Evolutionary conservation across 176 grass and related monocot species (phyloP).

Genomic region (Cenchrus fungigraminus): DNA sequence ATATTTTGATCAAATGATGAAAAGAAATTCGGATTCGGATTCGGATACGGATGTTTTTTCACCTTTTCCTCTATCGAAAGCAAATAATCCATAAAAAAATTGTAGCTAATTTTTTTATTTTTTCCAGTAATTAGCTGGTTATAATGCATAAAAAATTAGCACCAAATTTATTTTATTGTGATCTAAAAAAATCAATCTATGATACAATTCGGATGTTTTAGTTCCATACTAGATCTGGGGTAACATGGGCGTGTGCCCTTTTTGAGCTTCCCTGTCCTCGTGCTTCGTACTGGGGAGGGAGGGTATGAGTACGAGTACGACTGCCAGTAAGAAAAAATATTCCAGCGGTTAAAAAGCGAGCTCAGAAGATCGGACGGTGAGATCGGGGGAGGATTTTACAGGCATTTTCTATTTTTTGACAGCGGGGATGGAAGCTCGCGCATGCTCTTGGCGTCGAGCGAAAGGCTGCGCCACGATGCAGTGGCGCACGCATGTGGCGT

Average conservation of each 20-base stretch:
- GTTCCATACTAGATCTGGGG: neutral
- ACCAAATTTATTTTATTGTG: too few relatives aligned
- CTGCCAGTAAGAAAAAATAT: neutral
- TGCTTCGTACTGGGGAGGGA: neutral
- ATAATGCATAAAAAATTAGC: too few relatives aligned
- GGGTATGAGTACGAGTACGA: neutral
- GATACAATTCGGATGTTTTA: too few relatives aligned
- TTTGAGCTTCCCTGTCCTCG: neutral
- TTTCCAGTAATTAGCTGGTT: too few relatives aligned
- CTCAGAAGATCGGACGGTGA: neutral
- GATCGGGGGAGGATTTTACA: neutral
- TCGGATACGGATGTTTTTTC: too few relatives aligned
- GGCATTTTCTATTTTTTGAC: neutral
- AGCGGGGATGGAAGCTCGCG: neutral
- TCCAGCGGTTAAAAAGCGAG: neutral
- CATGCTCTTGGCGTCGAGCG: conserved; percentile 4
- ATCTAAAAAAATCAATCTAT: too few relatives aligned
- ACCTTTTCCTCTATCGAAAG: too few relatives aligned
- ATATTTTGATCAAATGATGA: too few relatives aligned
- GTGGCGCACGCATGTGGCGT: neutral
- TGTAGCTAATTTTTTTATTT: too few relatives aligned
- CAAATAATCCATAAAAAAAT: too few relatives aligned
- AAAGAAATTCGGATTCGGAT: too few relatives aligned
- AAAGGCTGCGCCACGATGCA: neutral
- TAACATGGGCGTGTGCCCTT: conserved; percentile 6